phyloP scores from a whole-genome alignment of 2,329 filamentous ascomycete species.

The Fusarium solani-melongenae region DNA sequence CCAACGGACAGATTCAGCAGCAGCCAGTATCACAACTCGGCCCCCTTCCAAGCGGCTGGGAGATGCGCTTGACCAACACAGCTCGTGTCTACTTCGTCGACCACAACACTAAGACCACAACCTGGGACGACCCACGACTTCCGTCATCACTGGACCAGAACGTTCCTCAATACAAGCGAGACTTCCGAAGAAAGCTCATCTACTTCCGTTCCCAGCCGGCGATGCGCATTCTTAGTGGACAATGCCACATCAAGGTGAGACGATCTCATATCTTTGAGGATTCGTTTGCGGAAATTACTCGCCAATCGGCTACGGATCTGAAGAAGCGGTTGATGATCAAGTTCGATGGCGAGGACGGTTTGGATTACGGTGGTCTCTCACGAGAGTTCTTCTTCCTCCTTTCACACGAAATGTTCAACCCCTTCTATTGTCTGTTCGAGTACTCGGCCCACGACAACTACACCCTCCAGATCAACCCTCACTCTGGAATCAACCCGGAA shows the following conservation, averaged over 20 bases:
- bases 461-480: conserved; percentile 98
- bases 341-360: conserved; percentile 96
- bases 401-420: conserved; percentile 99
- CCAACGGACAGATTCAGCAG: conserved; percentile 90
- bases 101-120: conserved; percentile 99
- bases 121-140: conserved; percentile 96
- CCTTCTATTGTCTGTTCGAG: conserved; percentile 99
- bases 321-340: conserved; percentile 99
- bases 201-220: conserved; percentile 99
- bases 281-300: conserved; percentile 97
- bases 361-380: conserved; percentile 97
- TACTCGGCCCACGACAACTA: conserved; percentile 99
- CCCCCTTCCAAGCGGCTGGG: conserved; percentile 95
- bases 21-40: conserved; percentile 97
- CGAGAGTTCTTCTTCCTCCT: conserved; percentile 99
- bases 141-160: conserved; percentile 98
- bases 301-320: conserved; percentile 92
- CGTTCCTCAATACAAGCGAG: conserved; percentile 98
- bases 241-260: conserved; percentile 98
- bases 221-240: conserved; percentile 92
- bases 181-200: conserved; percentile 97
- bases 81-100: conserved; percentile 98
- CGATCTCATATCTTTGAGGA: conserved; percentile 98
- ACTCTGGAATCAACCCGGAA: conserved; percentile 98
- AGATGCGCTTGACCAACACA: conserved; percentile 99